phyloP scores from a whole-genome alignment of 2,329 filamentous ascomycete genomes.

The Hansfordia pulvinata region DNA sequence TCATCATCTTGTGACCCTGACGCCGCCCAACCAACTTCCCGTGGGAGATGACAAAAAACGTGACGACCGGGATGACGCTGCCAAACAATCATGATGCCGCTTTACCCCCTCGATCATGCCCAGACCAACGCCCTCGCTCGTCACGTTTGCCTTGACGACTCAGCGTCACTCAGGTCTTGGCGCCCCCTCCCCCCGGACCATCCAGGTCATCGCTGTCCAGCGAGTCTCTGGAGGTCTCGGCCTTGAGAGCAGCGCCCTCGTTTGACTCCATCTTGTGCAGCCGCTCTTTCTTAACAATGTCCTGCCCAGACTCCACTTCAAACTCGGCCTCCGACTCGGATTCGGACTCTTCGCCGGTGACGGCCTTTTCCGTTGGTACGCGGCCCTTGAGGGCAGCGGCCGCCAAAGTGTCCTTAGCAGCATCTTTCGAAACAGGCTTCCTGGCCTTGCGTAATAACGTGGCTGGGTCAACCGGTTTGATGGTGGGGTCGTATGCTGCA shows the following conservation, averaged over 20 bases:
- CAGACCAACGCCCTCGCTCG: too few species aligned
- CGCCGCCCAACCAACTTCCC: too few species aligned
- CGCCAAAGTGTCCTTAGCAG: slow-evolving; percentile 10
- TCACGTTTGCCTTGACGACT: slow-evolving; percentile 4
- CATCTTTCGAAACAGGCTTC: slow-evolving; percentile 7
- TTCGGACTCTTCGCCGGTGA: slow-evolving; percentile 19
- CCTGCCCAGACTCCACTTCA: slow-evolving; percentile 22
- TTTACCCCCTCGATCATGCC: too few species aligned
- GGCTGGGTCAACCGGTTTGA: slow-evolving; percentile 36
- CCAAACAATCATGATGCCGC: too few species aligned
- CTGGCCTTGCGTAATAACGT: slow-evolving; percentile 10
- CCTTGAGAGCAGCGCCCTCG: slow-evolving; percentile 16
- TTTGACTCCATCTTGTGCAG: slow-evolving; percentile 17
- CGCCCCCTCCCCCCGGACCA: slow-evolving; percentile 15
- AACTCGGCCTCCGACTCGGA: slow-evolving; percentile 27
- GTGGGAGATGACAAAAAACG: too few species aligned
- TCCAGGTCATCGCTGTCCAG: slow-evolving; percentile 22
- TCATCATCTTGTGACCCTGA: too few species aligned
- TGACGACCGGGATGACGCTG: too few species aligned
- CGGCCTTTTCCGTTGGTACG: slow-evolving; percentile 23
- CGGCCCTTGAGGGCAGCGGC: slow-evolving; percentile 19
- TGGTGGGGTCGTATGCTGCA: slow-evolving; percentile 48
- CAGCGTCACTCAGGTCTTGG: slow-evolving; percentile 17
- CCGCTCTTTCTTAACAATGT: slow-evolving; percentile 28
- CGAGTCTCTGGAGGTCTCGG: slow-evolving; percentile 17